Evolutionary conservation across 768 basidiomycete genomes (phyloP).

Genomic region (Rhodotorula kratochvilovae): DNA sequence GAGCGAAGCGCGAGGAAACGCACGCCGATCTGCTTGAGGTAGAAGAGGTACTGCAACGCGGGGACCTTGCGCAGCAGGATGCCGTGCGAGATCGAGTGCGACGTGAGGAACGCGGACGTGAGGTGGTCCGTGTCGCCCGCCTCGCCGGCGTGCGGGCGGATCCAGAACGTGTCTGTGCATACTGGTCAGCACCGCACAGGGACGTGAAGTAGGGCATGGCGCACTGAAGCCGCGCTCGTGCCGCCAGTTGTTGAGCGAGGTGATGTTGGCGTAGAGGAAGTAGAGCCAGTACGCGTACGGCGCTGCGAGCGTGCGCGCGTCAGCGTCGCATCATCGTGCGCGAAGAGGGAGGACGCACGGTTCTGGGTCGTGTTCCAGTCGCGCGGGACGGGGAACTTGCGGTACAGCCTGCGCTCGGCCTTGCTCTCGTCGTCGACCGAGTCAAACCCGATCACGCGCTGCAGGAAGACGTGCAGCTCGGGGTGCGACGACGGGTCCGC

Average conservation of each 20-base stretch:
- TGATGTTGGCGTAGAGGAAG: slow-evolving; percentile 96
- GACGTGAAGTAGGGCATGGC: slow-evolving; percentile 44
- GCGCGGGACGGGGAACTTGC: slow-evolving; percentile 60
- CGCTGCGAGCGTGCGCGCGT: not conserved
- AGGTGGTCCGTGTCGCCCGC: slow-evolving; percentile 98
- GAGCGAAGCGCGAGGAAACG: not conserved
- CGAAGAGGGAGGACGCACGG: slow-evolving; percentile 60
- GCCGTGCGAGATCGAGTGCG: slow-evolving; percentile 98
- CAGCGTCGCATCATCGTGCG: not conserved
- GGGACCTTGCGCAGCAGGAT: slow-evolving; percentile 96
- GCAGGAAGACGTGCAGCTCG: slow-evolving; percentile 88
- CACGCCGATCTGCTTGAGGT: slow-evolving; percentile 77
- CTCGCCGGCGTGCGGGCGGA: slow-evolving; percentile 95
- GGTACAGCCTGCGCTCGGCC: slow-evolving; percentile 79
- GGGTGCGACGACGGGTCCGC: slow-evolving; percentile 83
- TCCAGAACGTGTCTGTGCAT: slow-evolving; percentile 79
- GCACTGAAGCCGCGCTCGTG: slow-evolving; percentile 80
- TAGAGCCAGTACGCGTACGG: slow-evolving; percentile 63
- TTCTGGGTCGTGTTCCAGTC: slow-evolving; percentile 85
- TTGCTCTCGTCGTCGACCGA: slow-evolving; percentile 99
- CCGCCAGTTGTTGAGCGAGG: slow-evolving; percentile 91
- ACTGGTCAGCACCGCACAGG: not conserved
- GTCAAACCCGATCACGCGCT: slow-evolving; percentile 92
- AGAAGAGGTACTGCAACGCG: slow-evolving; percentile 92
- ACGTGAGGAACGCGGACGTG: slow-evolving; percentile 88